Base-by-base conservation (phyloP, 1,284 basidiomycete genomes). In the Microbotryum scabiosae region DNA sequence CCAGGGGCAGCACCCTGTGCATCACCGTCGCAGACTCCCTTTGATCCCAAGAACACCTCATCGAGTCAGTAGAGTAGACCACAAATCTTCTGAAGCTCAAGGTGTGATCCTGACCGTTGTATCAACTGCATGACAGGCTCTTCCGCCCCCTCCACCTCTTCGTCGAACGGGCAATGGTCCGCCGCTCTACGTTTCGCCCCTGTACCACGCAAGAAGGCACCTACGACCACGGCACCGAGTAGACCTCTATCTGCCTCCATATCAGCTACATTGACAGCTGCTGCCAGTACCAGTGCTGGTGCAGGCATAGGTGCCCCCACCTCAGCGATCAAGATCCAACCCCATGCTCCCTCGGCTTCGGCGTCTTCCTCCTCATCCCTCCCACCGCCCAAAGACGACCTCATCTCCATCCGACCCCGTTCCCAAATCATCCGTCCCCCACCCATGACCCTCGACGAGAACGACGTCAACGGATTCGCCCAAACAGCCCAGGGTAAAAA, bases 401-500 rank as follows among this genome's bases (percentile, higher is more conserved):
- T 21, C 51, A 26, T 32, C 20, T 7, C 16, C 51, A 16, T 48
- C 45, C 20, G 10, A 28, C 21, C 50, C 45, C 4, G 44, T 57
- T 5, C 30, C 51, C 41, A 63, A 9, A 57, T 61, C 41, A 59
- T 65, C 41, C 59, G 55, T 14, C 67, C 69, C 21, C 70, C 70
- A 1, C 28, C 64, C 8, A 67, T 72, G 65, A 67, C 67, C 18
- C 57, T 72, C 44, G 70, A 70, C 16, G 60, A 63, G 12, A 87
- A 88, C 67, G 87, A 91, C 65, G 79, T 91, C 63, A 91, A 91
- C 62, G 88, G 88, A 0, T 91, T 86, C 57, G 63, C 63, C 9
- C 54, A 54, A 20, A 67, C 67, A 2, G 62, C 65, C 54, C 68
- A 65, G 25, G 74, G 73, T 78, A 8, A 72, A 78, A 69, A 76